Base-by-base conservation (phyloP, 164 flowering plant genomes). In the Vitis amurensis region DNA sequence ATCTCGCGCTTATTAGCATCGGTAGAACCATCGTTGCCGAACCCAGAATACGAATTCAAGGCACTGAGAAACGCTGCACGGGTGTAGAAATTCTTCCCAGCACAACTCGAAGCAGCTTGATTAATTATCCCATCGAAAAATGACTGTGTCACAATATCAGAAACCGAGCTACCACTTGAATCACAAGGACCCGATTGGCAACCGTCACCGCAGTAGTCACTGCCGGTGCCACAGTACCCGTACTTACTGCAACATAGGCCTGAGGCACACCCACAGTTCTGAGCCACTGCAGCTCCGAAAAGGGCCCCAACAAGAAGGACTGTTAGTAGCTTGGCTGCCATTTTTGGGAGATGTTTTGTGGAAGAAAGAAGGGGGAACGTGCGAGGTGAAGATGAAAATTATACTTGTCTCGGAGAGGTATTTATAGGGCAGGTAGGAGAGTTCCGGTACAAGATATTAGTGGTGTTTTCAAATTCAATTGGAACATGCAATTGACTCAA, bases 1-100 rank as follows among this genome's bases (percentile, higher is more conserved):
- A 70, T 64, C 62, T 70, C 73, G 4, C 73, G 60, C 62, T 70
- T 70, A 48, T 61, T 63, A n/a, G 31, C 68, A 62, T 70, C 73
- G 2, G 30, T 61, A 5, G 68, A 53, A n/a, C 73, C 73, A 37
- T 55, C 61, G n/a, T 52, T 53, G 17, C 73, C 73, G n/a, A 70
- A 63, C 10, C 17, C 16, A 7, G 68, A 44, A 52, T 53, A 70
- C 55, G 73, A 53, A 31, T 62, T 55, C 50, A 53, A 50, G 9
- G 68, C 73, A 52, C 44, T 37, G 1, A 70, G 61, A 53, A 70
- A 70, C 9, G 30, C 48, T 3, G 73, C 49, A 1, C 73, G 62
- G 17, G 73, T 61, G 31, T 70, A 70, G 56, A 70, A 70, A 11
- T 59, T 14, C 55, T 48, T 63, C 7, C 73, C 73, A 9, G 29